Conservation (phyloP, 2,329 filamentous ascomycete genomes). For the Dactylonectria estremocensis region DNA sequence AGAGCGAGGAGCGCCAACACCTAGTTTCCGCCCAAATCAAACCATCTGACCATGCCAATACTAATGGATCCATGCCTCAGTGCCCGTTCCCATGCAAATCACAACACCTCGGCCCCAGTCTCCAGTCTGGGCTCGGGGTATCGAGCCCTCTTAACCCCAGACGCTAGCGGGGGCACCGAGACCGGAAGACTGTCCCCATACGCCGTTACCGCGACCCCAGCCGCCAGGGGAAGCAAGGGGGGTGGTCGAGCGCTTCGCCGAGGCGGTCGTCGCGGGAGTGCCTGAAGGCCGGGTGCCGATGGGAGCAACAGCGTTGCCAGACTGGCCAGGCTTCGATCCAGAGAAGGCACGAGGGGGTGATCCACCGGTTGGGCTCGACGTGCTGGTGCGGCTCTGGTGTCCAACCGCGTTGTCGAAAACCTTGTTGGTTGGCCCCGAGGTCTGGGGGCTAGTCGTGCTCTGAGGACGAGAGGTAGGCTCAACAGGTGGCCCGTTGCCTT, state of each 20-base stretch:
- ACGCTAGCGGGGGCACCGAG: constrained; percentile 93
- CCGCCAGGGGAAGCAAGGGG: constrained; percentile 90
- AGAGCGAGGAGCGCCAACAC: constrained; percentile 24
- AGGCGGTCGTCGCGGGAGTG: constrained; percentile 64
- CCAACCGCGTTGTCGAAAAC: constrained; percentile 72
- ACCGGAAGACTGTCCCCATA: constrained; percentile 87
- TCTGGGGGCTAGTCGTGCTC: constrained; percentile 88
- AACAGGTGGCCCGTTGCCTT: constrained; percentile 65
- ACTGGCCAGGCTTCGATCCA: constrained; percentile 67
- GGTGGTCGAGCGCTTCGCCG: constrained; percentile 86
- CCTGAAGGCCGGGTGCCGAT: constrained; percentile 90
- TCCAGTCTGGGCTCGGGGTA: constrained; percentile 8
- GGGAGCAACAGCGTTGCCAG: constrained; percentile 82
- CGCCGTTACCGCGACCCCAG: constrained; percentile 86
- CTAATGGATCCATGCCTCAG: constrained; percentile 45
- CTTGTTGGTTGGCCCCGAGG: constrained; percentile 68
- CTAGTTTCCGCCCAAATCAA: constrained; percentile 32
- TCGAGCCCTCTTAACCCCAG: constrained; percentile 78
- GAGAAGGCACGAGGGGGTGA: constrained; percentile 81
- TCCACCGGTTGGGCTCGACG: constrained; percentile 84
- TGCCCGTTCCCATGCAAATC: constrained; percentile 49
- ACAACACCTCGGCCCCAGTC: constrained; percentile 35
- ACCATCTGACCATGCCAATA: constrained; percentile 41
- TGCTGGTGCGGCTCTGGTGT: constrained; percentile 81
- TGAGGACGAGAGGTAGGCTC: constrained; percentile 77